These are phyloP conservation scores for Candida adriatica DNA, from an alignment of 805 yeast genomes.

Conservation along the genomic window DNA sequence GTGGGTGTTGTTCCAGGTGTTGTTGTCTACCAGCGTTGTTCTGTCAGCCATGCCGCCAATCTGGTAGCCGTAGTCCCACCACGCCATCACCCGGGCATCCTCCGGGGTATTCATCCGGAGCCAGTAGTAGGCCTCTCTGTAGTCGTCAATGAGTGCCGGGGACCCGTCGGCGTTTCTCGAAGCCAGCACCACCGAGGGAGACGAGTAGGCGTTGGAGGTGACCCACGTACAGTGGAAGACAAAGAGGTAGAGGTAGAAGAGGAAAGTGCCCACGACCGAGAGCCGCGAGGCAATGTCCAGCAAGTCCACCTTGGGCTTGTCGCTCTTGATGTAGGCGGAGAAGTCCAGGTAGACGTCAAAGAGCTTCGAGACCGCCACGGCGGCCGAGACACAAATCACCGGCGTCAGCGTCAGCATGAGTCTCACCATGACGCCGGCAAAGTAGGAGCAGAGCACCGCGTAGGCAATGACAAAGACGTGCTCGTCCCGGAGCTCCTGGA, in stretches of 20 bases:
- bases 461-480: constrained; percentile 90
- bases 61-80: constrained; percentile 99
- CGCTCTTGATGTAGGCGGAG: constrained; percentile 25
- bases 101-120: constrained; percentile 95
- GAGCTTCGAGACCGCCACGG: constrained; percentile 78
- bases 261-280: constrained; percentile 59
- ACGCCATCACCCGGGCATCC: constrained; percentile 92
- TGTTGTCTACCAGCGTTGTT: constrained; percentile 95
- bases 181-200: constrained; percentile 95
- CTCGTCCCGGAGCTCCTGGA: constrained; percentile 86
- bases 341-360: constrained; percentile 78
- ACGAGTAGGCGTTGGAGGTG: constrained; percentile 89
- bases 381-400: constrained; percentile 88
- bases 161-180: constrained; percentile 82
- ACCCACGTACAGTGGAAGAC: constrained; percentile 98
- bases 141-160: constrained; percentile 83
- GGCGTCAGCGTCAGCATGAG: constrained; percentile 96
- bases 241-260: constrained; percentile 68
- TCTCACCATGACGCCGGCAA: constrained; percentile 99
- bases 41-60: constrained; percentile 99
- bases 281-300: constrained; percentile 42
- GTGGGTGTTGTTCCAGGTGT: constrained; percentile 99
- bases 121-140: constrained; percentile 99
- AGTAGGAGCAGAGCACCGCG: constrained; percentile 89
- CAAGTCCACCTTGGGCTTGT: constrained; percentile 12